phyloP scores from a whole-genome alignment of 2,329 filamentous ascomycete species.

The Mollisiaceae sp. region DNA sequence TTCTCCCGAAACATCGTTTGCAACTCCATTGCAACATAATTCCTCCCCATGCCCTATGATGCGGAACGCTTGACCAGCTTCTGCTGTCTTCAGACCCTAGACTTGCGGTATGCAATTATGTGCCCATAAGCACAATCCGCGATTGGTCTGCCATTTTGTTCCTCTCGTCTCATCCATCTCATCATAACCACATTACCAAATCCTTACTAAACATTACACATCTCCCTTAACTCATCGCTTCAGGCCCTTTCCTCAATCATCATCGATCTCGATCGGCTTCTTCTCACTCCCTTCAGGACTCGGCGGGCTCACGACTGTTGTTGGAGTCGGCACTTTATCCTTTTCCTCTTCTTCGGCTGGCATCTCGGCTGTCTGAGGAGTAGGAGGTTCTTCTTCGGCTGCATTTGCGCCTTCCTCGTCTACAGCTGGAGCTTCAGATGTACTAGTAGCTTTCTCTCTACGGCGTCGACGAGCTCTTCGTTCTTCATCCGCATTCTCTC shows the following conservation, averaged over 20 bases:
- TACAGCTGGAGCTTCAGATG: conserved; percentile 26
- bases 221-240: not conserved
- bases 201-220: conserved; percentile 10
- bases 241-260: conserved; percentile 32
- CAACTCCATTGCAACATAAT: not conserved
- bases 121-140: not conserved
- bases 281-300: conserved; percentile 38
- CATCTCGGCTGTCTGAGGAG: conserved; percentile 20
- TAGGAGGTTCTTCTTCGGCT: conserved; percentile 19
- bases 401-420: conserved; percentile 2
- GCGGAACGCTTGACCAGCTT: not conserved
- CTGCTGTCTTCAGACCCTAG: not conserved
- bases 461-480: conserved; percentile 69
- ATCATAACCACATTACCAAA: conserved; percentile 3
- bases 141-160: not conserved
- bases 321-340: conserved; percentile 36
- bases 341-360: conserved; percentile 24
- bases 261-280: conserved; percentile 40
- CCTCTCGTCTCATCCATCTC: not conserved
- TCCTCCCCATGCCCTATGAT: conserved; percentile 1
- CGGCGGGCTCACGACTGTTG: conserved; percentile 41
- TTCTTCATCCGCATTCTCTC: conserved; percentile 79
- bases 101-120: not conserved
- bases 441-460: conserved; percentile 61
- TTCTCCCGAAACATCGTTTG: not conserved